Evolutionary conservation across 768 basidiomycete genomes (phyloP), one percentile per base, ranked within the genome.

Genomic region (Pulveroboletus sp.): DNA sequence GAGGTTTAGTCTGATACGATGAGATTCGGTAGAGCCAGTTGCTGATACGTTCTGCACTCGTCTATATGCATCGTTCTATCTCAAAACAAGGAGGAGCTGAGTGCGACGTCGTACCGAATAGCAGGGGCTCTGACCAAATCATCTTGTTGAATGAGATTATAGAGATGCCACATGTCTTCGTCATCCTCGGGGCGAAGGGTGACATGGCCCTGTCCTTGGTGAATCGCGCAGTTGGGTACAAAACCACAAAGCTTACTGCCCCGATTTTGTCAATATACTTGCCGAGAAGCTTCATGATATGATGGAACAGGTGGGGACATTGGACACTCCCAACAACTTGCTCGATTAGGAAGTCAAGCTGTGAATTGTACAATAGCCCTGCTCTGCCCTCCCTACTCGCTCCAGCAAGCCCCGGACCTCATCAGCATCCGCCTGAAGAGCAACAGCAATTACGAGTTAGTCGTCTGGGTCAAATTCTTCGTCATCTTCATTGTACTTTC

Each of bases 151-250:
- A 99, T 96, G 49, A 99, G 76, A 73, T 99, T 98, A 70, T 98
- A 99, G 27, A 97, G 76, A 76, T 99, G 96, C 94, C 95, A 99
- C 88, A 99, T 96, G 68, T 99, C 96, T 71, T 99, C 96, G 61
- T 97, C 93, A 59, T 98, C 94, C 67, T 99, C 93, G 5, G 95
- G 94, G 42, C 91, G 83, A 39, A 97, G 76, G n/a, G 83, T 91
- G 54, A 96, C 89, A 79, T 93, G 82, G 15, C 95, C 95, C 92
- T 94, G 61, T 43, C 54, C 21, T 46, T 38, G 50, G 58, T 69
- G 61, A 66, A 68, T 7, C 8, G 28, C 28, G 44, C 6, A 26
- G 32, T 37, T 36, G 18, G 8, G 32, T n/a, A 21, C 9, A n/a
- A 31, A 24, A 43, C n/a, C 12, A 28, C 30, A 31, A 24, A 69